A percentile compares a stretch with the other conserved stretches of the same genome.
These are phyloP conservation scores for Aegilops longissima DNA, from an alignment of 176 grass and related monocot genomes.

Conservation along the genomic window DNA sequence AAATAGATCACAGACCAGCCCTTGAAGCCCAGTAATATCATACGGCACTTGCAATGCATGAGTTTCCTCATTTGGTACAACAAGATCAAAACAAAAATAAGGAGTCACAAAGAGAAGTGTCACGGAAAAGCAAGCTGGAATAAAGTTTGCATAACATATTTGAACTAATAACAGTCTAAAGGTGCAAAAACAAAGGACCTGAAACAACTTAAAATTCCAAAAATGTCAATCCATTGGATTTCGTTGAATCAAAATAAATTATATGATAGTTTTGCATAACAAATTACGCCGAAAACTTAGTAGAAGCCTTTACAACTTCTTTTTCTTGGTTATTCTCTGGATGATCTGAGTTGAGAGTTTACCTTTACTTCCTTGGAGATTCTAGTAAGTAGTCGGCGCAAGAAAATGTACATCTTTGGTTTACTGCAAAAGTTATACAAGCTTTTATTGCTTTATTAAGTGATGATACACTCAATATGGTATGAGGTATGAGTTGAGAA, in stretches of 20 bases:
- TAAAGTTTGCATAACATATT: not conserved
- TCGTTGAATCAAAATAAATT: not conserved
- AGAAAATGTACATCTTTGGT: not conserved
- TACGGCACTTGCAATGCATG: slow-evolving; percentile 6
- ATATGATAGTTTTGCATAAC: not conserved
- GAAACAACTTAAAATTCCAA: slow-evolving; percentile 14
- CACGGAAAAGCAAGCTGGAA: not conserved
- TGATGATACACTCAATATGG: slow-evolving; percentile 4
- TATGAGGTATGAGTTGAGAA: not conserved
- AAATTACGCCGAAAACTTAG: not conserved
- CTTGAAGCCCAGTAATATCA: not conserved
- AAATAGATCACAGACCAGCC: not conserved
- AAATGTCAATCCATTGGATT: not conserved
- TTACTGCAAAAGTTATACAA: not conserved
- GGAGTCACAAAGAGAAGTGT: not conserved
- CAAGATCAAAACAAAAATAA: not conserved
- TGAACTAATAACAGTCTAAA: not conserved
- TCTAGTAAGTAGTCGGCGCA: not conserved
- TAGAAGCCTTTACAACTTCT: not conserved
- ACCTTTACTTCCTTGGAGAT: slow-evolving; percentile 9
- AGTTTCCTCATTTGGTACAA: not conserved
- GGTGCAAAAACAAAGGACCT: not conserved
- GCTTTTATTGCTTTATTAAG: not conserved
- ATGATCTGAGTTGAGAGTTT: not conserved
- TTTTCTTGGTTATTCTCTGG: slow-evolving; percentile 5